phyloP scores from a whole-genome alignment of 352 stramenopile genomes.

The Phytophthora pinifolia region DNA sequence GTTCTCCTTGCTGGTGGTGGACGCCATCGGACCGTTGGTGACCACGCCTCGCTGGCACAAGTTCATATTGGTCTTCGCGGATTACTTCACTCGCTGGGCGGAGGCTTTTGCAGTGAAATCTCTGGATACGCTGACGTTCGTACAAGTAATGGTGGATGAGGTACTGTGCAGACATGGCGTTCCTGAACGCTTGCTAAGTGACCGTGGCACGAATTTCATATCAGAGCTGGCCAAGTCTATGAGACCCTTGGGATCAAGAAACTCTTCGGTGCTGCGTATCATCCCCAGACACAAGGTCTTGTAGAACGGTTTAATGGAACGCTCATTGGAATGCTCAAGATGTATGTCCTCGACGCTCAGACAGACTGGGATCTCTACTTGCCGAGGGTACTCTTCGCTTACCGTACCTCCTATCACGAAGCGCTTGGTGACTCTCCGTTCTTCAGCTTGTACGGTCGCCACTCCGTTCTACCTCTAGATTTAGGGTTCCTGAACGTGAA shows the following conservation, averaged over 20 bases:
- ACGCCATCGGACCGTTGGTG: neutral
- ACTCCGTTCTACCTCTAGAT: neutral
- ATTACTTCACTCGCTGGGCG: conserved; percentile 1
- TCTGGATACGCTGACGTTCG: neutral
- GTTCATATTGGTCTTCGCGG: neutral
- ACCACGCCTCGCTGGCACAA: too few relatives aligned
- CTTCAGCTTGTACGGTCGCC: neutral
- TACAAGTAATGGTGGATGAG: neutral
- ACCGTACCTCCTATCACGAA: neutral
- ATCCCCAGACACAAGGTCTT: conserved; percentile 1
- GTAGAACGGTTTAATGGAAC: conserved; percentile 3
- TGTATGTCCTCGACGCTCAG: neutral
- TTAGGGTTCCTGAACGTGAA: conserved; percentile 3
- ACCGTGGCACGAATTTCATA: neutral
- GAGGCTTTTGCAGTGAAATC: neutral
- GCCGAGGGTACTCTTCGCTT: neutral
- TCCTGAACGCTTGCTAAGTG: neutral
- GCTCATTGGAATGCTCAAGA: neutral
- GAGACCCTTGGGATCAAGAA: neutral
- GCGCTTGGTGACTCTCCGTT: neutral
- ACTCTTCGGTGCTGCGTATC: neutral
- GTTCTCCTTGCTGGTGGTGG: neutral
- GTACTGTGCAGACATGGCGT: neutral
- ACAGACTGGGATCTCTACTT: conserved; percentile 1
- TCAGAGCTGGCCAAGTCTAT: neutral